These are phyloP conservation scores for Sclerotinia trifoliorum DNA, from an alignment of 2,329 filamentous ascomycete species.

Conservation along the genomic window DNA sequence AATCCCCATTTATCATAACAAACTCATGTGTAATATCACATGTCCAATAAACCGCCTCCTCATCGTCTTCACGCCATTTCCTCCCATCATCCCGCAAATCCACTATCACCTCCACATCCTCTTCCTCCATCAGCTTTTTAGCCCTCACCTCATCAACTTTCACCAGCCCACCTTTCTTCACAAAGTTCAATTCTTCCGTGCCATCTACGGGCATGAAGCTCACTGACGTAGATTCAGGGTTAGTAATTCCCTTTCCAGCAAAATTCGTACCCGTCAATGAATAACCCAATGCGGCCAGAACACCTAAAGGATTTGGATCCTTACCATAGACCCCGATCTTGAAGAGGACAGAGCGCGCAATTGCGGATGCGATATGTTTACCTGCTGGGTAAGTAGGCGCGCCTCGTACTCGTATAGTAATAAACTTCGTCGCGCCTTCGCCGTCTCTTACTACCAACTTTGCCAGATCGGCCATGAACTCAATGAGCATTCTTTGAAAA, in stretches of 20 bases:
- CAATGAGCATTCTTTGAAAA: not conserved
- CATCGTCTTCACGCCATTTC: no score
- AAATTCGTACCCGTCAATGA: constrained; percentile 1
- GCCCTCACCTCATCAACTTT: not conserved
- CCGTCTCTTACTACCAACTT: not conserved
- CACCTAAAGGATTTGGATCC: not conserved
- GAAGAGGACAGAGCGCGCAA: not conserved
- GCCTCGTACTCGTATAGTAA: not conserved
- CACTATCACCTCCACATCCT: not conserved
- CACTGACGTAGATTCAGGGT: not conserved
- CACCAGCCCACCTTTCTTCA: not conserved
- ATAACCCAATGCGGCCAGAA: not conserved
- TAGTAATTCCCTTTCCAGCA: not conserved
- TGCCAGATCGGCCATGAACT: constrained; percentile 1
- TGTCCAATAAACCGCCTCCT: constrained; percentile 72
- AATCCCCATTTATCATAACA: constrained; percentile 61
- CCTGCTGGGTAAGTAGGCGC: not conserved
- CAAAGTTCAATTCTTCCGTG: not conserved
- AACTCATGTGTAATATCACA: constrained; percentile 83
- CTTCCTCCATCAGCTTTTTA: not conserved
- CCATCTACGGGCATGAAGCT: not conserved
- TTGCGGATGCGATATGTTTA: not conserved
- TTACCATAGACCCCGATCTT: not conserved
- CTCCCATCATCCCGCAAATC: not conserved
- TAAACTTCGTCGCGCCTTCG: not conserved